These are phyloP conservation scores for Rubroboletus pulcherrimus DNA, from an alignment of 768 basidiomycete species.

Conservation along the genomic window DNA sequence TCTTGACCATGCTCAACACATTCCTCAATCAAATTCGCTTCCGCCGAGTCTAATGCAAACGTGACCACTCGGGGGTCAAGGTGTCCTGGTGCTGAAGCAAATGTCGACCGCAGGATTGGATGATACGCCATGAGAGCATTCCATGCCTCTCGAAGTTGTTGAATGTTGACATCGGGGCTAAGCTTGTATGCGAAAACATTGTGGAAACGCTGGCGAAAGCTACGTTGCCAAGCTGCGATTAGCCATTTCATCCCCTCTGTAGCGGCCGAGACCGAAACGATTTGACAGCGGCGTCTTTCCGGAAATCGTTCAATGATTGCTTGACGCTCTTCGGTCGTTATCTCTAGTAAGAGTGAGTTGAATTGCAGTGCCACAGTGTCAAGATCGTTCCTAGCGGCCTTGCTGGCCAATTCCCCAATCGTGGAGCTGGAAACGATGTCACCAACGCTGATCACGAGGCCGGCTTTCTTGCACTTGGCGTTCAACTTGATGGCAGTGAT, in stretches of 20 bases:
- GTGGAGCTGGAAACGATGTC: constrained; percentile 42
- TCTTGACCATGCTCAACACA: constrained; percentile 7
- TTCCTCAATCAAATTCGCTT: constrained; percentile 7
- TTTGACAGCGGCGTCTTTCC: constrained; percentile 2
- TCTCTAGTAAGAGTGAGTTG: background rate
- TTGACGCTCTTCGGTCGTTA: constrained; percentile 12
- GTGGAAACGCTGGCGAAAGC: constrained; percentile 39
- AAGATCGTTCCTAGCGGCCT: background rate
- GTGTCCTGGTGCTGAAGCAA: constrained; percentile 23
- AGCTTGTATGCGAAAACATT: constrained; percentile 42
- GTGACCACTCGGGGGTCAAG: constrained; percentile 23
- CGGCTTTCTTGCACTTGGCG: constrained; percentile 36
- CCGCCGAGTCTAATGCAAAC: constrained; percentile 14
- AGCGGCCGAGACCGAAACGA: constrained; percentile 20
- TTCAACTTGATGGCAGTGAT: constrained; percentile 47
- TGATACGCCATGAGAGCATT: constrained; percentile 32
- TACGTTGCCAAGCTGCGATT: constrained; percentile 43
- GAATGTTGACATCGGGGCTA: constrained; percentile 25
- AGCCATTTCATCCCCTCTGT: constrained; percentile 35
- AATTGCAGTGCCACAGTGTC: background rate
- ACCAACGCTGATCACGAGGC: constrained; percentile 32
- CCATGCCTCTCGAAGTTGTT: constrained; percentile 36
- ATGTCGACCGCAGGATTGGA: constrained; percentile 43
- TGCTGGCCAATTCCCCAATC: constrained; percentile 27
- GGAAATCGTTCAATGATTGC: constrained; percentile 17